Base-by-base conservation (phyloP, 2,329 filamentous ascomycete species). In the Beauveria medogensis region DNA sequence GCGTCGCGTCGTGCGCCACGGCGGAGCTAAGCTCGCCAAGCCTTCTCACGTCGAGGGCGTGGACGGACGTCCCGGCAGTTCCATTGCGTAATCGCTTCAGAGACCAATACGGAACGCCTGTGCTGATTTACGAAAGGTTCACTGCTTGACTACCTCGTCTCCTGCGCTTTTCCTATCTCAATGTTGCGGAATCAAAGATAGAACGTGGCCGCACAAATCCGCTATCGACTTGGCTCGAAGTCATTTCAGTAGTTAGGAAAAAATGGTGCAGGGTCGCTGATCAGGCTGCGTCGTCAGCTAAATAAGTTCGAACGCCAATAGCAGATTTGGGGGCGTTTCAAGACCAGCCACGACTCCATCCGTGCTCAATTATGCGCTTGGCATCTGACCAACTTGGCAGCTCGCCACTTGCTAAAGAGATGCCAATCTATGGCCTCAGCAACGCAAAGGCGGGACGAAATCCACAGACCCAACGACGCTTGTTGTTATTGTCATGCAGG, bases 251-350 rank as follows among this genome's bases (percentile, higher is more conserved):
- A 41, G 30, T n/a, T 37, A 51, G 16, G 20, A 28, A 40, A 34
- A 20, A 44, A 34, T 28, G 51, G 46, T 59, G 47, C 24, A 44
- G 47, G 34, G 37, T 14, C 37, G 56, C 37, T 59, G 56, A 59
- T 59, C 37, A 24, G 37, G 43, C 22, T 40, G 48, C 56, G 37
- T 58, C 55, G 55, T 58, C 46, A 51, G 34, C 46, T 30, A 50
- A 22, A 12, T 58, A 50, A 22, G 18, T 58, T 26, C 2, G 16
- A 51, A 34, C n/a, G 18, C 28, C 7, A 20, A n/a, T 28, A 16
- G n/a, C 55, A 59, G 37, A 59, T 40, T 52, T 59, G 56, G 52
- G 56, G 16, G 18, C 52, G 56, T 59, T 59, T 52, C 56, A 59
- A 52, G 24, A 18, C 24, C 44, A 58, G 47, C 34, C 56, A 52